Conservation (phyloP, 2,329 filamentous ascomycete genomes). For the Akanthomyces dipterigenus region DNA sequence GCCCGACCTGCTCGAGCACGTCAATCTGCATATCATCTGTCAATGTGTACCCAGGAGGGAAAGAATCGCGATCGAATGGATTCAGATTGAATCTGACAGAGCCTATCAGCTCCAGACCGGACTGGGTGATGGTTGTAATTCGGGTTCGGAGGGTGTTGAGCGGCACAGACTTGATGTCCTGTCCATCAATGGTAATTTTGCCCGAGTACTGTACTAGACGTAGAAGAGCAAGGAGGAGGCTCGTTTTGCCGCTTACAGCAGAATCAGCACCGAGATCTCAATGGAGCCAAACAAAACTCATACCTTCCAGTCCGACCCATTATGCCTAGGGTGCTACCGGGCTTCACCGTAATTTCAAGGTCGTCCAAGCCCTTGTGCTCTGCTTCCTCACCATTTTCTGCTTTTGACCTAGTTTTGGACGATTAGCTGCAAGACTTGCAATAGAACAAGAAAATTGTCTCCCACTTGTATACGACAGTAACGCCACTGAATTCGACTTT, state of each 20-base stretch:
- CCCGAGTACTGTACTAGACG: not conserved
- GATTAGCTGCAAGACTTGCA: not conserved
- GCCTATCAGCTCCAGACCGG: not conserved
- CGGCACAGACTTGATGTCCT: not conserved
- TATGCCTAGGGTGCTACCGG: not conserved
- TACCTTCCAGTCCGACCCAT: not conserved
- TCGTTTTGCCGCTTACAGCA: not conserved
- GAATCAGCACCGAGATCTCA: not conserved
- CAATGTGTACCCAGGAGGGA: not conserved
- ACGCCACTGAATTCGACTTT: slow-evolving; percentile 14
- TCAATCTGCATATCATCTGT: not conserved
- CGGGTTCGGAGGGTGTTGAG: not conserved
- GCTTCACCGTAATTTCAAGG: not conserved
- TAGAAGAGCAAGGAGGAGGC: not conserved
- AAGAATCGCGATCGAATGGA: not conserved
- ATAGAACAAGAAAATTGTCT: not conserved
- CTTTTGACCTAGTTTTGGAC: not conserved
- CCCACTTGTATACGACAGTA: slow-evolving; percentile 15
- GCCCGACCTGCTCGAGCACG: not conserved
- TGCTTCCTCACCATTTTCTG: not conserved
- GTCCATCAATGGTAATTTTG: not conserved
- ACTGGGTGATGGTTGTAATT: slow-evolving; percentile 3
- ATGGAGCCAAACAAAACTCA: too few species aligned
- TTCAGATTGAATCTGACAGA: not conserved
- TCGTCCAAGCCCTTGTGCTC: not conserved